Percentiles rank a stretch among this genome's conserved stretches.
These are phyloP conservation scores for Thermomyces lanuginosus DNA, from an alignment of 2,329 filamentous ascomycete species.

Conservation along the genomic window DNA sequence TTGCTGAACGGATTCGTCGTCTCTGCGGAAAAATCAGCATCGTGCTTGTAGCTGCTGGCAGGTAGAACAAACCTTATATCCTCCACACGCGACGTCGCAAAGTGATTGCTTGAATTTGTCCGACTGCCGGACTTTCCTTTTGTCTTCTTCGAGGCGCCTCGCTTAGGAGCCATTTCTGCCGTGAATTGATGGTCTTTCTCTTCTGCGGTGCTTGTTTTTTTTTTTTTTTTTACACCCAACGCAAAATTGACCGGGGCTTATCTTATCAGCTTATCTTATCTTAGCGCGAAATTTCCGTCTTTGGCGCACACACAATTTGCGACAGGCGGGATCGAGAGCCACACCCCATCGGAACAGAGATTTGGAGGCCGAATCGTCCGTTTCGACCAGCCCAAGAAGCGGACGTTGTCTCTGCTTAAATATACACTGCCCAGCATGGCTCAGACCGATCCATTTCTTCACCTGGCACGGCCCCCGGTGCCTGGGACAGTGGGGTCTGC, in stretches of 20 bases:
- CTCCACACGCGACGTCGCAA: slow-evolving; percentile 23
- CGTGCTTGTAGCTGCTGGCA: no score
- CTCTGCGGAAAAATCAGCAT: no score
- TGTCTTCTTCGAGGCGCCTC: no score
- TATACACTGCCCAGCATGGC: slow-evolving; percentile 52
- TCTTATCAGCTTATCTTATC: slow-evolving; percentile 36
- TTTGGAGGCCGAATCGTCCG: no score
- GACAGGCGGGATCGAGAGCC: slow-evolving; percentile 11
- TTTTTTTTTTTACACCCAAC: slow-evolving; percentile 7
- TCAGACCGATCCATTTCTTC: slow-evolving; percentile 71
- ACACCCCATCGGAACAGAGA: no score
- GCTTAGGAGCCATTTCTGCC: no score
- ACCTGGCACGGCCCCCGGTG: slow-evolving; percentile 82
- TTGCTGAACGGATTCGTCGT: slow-evolving; percentile 14
- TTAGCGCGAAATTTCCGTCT: slow-evolving; percentile 31
- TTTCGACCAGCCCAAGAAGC: slow-evolving; percentile 8
- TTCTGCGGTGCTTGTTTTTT: slow-evolving; percentile 3
- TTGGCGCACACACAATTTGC: slow-evolving; percentile 25
- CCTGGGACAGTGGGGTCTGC: slow-evolving; percentile 63
- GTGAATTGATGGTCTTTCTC: no score
- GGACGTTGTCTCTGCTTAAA: slow-evolving; percentile 7
- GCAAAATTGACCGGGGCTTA: slow-evolving; percentile 12
- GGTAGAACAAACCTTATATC: slow-evolving; percentile 20
- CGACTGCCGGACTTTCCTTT: no score
- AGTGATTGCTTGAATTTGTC: no score